phyloP scores from a whole-genome alignment of 2,329 filamentous ascomycete species.

The Pezizomycotina sp. region DNA sequence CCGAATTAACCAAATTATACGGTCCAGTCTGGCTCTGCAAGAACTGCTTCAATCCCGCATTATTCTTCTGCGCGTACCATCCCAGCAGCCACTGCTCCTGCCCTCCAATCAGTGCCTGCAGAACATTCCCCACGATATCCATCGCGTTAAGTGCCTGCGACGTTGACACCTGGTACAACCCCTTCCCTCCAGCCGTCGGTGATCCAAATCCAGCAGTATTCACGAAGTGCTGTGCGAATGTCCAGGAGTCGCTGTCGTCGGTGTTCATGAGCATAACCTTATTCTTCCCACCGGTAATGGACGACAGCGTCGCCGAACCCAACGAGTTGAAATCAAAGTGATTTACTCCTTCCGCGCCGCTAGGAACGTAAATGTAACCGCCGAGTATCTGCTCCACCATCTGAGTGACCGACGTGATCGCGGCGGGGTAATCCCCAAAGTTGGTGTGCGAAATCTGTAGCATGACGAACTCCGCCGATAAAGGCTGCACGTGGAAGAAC shows the following conservation, averaged over 20 bases:
- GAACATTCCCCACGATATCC: conserved; percentile 11
- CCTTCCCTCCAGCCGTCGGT: not conserved
- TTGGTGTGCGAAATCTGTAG: conserved; percentile 17
- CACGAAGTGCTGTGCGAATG: conserved; percentile 7
- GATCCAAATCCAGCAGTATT: conserved; percentile 12
- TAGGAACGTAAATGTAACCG: too few relatives aligned
- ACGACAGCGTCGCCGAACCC: conserved; percentile 1
- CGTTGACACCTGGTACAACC: conserved; percentile 10
- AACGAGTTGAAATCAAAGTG: conserved; percentile 15
- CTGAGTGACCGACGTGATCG: too few relatives aligned
- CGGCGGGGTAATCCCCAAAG: too few relatives aligned
- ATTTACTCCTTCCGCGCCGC: conserved; percentile 5
- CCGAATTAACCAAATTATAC: conserved; percentile 14
- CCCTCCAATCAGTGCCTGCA: conserved; percentile 13
- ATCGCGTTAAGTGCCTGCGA: conserved; percentile 7
- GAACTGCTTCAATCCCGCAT: conserved; percentile 2
- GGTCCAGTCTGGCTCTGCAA: conserved; percentile 6
- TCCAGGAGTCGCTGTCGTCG: conserved; percentile 8
- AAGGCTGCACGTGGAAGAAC: conserved; percentile 1
- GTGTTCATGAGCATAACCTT: conserved; percentile 15
- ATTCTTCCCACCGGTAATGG: conserved; percentile 9
- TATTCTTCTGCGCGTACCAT: conserved; percentile 8
- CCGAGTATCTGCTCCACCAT: too few relatives aligned
- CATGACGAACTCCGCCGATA: conserved; percentile 7
- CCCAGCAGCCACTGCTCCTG: conserved; percentile 7